phyloP scores from a whole-genome alignment of 179 eudicot genomes.

The Patellifolia procumbens region DNA sequence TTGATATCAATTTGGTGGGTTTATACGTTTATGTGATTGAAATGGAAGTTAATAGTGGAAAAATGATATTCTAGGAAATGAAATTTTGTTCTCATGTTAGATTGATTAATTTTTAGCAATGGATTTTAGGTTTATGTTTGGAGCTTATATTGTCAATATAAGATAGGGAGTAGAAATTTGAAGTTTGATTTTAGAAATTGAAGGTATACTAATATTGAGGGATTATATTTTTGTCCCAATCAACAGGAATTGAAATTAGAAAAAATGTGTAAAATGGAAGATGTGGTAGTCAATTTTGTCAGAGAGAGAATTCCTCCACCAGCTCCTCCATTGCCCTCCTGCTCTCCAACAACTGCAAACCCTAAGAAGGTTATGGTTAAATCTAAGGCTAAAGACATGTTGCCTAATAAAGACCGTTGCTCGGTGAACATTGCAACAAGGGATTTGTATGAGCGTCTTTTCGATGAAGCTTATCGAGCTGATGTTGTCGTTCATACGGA shows the following conservation, averaged over 20 bases:
- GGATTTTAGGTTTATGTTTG: not conserved
- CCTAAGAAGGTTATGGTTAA: constrained; percentile 28
- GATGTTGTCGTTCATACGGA: constrained; percentile 68
- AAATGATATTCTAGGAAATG: not conserved
- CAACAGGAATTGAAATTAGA: constrained; percentile 10
- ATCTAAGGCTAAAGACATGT: constrained; percentile 11
- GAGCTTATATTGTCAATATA: not conserved
- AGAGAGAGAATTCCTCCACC: constrained; percentile 27
- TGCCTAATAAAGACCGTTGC: constrained; percentile 26
- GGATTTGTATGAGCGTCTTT: constrained; percentile 67
- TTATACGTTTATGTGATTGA: not conserved
- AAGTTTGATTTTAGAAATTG: not conserved
- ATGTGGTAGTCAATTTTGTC: constrained; percentile 16
- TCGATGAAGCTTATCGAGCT: constrained; percentile 78
- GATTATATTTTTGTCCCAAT: not conserved
- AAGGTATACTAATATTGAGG: not conserved
- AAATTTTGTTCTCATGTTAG: too few relatives aligned
- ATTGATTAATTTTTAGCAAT: not conserved
- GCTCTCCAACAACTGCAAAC: constrained; percentile 26
- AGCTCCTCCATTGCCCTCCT: constrained; percentile 57
- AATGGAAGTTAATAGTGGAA: not conserved
- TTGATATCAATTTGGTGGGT: not conserved
- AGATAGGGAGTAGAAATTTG: not conserved
- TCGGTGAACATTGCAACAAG: constrained; percentile 30
- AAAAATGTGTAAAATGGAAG: constrained; percentile 13